Percentiles rank a stretch among this genome's conserved stretches.
phyloP scores from a whole-genome alignment of 805 yeast genomes.

The Ogataea degrootiae region DNA sequence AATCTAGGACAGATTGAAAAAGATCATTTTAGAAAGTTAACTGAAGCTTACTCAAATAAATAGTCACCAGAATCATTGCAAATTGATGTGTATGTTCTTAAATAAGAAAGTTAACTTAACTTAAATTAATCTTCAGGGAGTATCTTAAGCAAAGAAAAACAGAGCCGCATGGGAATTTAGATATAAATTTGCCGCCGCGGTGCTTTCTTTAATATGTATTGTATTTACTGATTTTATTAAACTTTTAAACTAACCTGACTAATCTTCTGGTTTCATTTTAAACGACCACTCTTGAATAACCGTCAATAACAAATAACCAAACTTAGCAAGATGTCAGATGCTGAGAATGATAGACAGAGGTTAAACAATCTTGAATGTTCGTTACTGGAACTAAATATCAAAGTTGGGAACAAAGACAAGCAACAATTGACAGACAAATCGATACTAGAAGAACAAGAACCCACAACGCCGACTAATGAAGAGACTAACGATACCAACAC shows the following conservation, averaged over 20 bases:
- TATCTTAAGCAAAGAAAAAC: too few species aligned
- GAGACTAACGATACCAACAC: slow-evolving; percentile 7
- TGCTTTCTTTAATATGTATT: too few species aligned
- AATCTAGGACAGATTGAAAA: slow-evolving; percentile 14
- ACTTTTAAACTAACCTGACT: too few species aligned
- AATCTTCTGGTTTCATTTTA: too few species aligned
- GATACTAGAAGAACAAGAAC: slow-evolving; percentile 1
- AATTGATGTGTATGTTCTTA: too few species aligned
- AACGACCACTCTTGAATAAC: too few species aligned
- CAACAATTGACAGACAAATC: not conserved
- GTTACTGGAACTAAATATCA: slow-evolving; percentile 15
- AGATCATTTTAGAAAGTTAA: slow-evolving; percentile 18
- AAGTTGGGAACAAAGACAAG: slow-evolving; percentile 10
- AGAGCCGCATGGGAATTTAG: too few species aligned
- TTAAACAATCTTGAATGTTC: slow-evolving; percentile 11
- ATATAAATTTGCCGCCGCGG: too few species aligned
- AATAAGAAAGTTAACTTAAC: too few species aligned
- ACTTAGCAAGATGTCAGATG: not conserved
- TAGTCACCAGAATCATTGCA: not conserved
- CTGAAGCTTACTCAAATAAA: slow-evolving; percentile 14
- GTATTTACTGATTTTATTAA: too few species aligned
- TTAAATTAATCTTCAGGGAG: too few species aligned
- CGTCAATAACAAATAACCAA: not conserved
- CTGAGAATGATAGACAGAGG: slow-evolving; percentile 1
- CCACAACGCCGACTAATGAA: not conserved